A percentile compares a stretch with the other conserved stretches of the same genome.
These are phyloP conservation scores for Suhomyces tanzawaensis DNA, from an alignment of 805 yeast genomes.

Conservation along the genomic window DNA sequence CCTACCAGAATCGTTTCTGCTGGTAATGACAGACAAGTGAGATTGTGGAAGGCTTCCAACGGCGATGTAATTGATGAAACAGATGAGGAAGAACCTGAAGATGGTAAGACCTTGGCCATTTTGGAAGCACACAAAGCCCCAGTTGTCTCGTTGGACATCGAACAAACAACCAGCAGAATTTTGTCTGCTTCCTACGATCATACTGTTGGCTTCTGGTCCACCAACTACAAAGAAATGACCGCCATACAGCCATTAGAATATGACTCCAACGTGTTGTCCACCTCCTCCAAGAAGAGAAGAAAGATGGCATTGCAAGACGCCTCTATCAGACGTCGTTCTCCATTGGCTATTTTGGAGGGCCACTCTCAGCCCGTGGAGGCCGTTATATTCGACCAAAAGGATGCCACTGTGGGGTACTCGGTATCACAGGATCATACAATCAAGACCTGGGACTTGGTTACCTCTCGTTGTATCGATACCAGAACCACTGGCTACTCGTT, in stretches of 20 bases:
- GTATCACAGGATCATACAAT: slow-evolving; percentile 95
- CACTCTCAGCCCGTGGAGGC: slow-evolving; percentile 88
- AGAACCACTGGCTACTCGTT: slow-evolving; percentile 83
- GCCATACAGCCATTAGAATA: slow-evolving; percentile 49
- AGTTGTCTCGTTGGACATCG: slow-evolving; percentile 72
- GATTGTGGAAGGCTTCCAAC: slow-evolving; percentile 76
- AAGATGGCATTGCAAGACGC: slow-evolving; percentile 76
- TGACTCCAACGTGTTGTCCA: slow-evolving; percentile 48
- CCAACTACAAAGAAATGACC: slow-evolving; percentile 76
- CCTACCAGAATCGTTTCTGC: slow-evolving; percentile 76
- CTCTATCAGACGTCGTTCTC: slow-evolving; percentile 74
- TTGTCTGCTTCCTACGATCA: slow-evolving; percentile 84
- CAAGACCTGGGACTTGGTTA: slow-evolving; percentile 94
- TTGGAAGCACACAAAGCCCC: slow-evolving; percentile 89
- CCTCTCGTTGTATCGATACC: slow-evolving; percentile 82
- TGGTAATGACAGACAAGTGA: slow-evolving; percentile 84
- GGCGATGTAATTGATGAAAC: slow-evolving; percentile 38
- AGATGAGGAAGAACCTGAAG: slow-evolving; percentile 45
- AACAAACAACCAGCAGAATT: slow-evolving; percentile 53
- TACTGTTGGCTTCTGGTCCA: slow-evolving; percentile 84
- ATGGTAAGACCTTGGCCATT: slow-evolving; percentile 77
- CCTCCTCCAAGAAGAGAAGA: slow-evolving; percentile 87
- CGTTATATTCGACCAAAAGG: slow-evolving; percentile 69
- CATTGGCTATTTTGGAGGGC: slow-evolving; percentile 73
- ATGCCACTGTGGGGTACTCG: slow-evolving; percentile 82